Conservation (phyloP, 495 filamentous ascomycete species). For the Pseudoneurospora amorphoporcata region DNA sequence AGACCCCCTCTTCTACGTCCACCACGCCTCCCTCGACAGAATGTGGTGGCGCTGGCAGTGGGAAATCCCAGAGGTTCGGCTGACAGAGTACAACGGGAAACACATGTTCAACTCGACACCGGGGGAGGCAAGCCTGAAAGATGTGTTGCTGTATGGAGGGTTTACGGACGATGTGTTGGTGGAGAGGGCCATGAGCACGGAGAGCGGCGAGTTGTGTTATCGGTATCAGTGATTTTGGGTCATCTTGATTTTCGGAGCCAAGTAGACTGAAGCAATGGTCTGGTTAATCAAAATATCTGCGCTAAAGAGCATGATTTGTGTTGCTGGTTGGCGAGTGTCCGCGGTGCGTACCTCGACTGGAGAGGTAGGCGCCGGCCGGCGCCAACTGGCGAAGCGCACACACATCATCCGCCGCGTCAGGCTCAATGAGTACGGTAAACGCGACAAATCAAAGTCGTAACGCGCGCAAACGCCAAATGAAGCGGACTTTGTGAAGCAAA, state of each 20-base stretch:
- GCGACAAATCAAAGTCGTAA: background rate
- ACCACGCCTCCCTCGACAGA: background rate
- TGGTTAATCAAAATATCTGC: too few species aligned
- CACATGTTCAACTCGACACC: constrained; percentile 2
- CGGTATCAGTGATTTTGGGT: background rate
- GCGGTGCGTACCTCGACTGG: background rate
- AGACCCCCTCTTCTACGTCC: constrained; percentile 3
- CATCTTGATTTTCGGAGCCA: too few species aligned
- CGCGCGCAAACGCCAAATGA: background rate
- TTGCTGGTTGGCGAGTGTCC: background rate
- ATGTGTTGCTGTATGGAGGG: background rate
- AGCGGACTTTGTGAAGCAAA: background rate
- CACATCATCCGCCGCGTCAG: background rate
- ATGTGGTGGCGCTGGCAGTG: constrained; percentile 2
- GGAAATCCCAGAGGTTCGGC: background rate
- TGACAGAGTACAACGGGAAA: background rate
- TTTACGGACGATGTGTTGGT: background rate
- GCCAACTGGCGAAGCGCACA: background rate
- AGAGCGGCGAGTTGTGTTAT: background rate
- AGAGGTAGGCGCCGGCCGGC: background rate
- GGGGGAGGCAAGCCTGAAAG: background rate
- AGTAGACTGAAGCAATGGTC: too few species aligned
- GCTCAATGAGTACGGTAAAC: too few species aligned
- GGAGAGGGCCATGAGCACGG: background rate
- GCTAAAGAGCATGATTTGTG: too few species aligned